Evolutionary conservation across 1,139 yeast species (phyloP), one percentile per base, ranked within the genome.

Genomic region (Yamadazyma epiphylla): DNA sequence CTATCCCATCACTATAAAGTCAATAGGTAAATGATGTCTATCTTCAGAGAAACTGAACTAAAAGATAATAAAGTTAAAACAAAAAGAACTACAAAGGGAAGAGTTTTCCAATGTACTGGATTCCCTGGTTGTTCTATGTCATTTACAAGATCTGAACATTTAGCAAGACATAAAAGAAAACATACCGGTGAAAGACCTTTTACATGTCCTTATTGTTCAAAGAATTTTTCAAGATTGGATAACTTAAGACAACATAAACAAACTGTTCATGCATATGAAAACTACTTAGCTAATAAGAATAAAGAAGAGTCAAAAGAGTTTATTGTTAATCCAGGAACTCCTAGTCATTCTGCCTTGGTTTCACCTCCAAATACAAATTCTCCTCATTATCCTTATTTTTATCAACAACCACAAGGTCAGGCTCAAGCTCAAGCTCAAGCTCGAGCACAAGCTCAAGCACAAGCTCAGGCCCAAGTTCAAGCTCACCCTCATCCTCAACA

Each of bases 121-220:
- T 88, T 75, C 52, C 88, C 89, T 11, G 89, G 84, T 41, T 88
- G 97, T 56, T 68, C 64, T 35, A 89, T 88, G 95, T 75, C 89
- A 9, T 89, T 88, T 53, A 85, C 94, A 2, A 62, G 95, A 37
- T 78, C 87, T 12, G 96, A 89, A 53, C 96, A 89, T 56, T 68
- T 89, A 45, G 95, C 96, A 2, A 70, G 97, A 38, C 97, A 88
- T 60, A 83, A 87, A 32, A 65, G 96, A 30, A 89, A 88, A 50
- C 97, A 88, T 53, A 88, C 96, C 1, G 97, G 96, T 26, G 97
- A 89, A 55, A 69, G 95, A 34, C 97, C 97, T 2, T 89, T 87
- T 54, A 78, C 86, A 33, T 89, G 97, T 55, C 84, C 84, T 29
- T 76, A 70, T 48, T 89, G 97, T 56, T 69, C 78, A 26, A 79